Evolutionary conservation across 1,139 yeast species (phyloP), one percentile per base, ranked within the genome.

Genomic region (Pichia sp.): DNA sequence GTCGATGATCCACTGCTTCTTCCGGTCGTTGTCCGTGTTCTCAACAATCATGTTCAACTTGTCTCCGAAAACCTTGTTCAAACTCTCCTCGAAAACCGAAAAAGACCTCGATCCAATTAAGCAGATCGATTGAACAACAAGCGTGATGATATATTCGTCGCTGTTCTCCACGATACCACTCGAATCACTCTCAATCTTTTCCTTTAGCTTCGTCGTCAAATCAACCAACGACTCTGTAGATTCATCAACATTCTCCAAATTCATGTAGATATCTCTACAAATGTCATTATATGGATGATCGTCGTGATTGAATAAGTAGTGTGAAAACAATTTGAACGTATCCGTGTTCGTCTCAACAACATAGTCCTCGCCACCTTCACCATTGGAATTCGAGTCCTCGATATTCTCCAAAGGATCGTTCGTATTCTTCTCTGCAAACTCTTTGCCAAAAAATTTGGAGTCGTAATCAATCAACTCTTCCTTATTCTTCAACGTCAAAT

Each of bases 71-170:
- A 68, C 58, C 49, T 67, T 68, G 16, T 67, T 54, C 11, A 70
- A 69, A 15, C 71, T 69, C 10, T 68, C 68, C 52, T 68, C 70
- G 45, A 90, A 90, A 55, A 95, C 96, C 29, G 96, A 88, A 49
- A 92, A 79, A 0, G 98, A 90, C 67, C 98, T 80, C 49, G 90
- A 86, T 30, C 98, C 97, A 58, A 90, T 84, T 64, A 84, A 85
- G 49, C 95, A 87, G 54, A 90, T 77, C 0, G 87, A 77, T 65
- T 89, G 92, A 61, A 86, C 77, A 29, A 90, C 71, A 31, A 88
- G 72, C 41, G 86, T 81, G 45, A 86, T 75, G 45, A 82, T 68
- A 57, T 84, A 73, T 60, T 78, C 70, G 61, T 78, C 73, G 61
- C 80, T 59, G 66, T 79, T 70, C 29, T 68, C 67, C 10, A 70